phyloP scores from a whole-genome alignment of 352 stramenopile genomes.

The Discostella stelligera region DNA sequence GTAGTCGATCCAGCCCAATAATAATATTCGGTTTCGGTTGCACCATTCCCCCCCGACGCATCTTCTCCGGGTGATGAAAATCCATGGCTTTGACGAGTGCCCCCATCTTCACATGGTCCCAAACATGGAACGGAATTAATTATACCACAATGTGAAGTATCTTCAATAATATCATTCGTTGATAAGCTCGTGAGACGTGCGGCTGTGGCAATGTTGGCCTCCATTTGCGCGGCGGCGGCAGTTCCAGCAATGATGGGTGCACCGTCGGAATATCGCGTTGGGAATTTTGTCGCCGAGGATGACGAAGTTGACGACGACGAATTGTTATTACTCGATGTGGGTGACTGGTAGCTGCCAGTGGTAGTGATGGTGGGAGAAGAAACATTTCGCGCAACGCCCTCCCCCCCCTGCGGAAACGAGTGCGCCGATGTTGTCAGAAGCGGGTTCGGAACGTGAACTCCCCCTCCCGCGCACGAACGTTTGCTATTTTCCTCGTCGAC shows the following conservation, averaged over 20 bases:
- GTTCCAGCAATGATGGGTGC: constrained; percentile 58
- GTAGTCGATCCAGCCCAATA: neutral
- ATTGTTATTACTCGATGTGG: neutral
- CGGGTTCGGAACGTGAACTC: neutral
- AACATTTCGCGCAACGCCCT: neutral
- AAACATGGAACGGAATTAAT: constrained; percentile 26
- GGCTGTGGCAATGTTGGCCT: constrained; percentile 36
- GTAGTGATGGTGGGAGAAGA: neutral
- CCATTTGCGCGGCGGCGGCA: constrained; percentile 47
- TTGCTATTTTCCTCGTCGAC: neutral
- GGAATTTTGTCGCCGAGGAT: neutral
- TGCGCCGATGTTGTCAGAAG: neutral
- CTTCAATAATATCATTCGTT: neutral
- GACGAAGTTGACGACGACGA: neutral
- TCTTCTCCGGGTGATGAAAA: constrained; percentile 9
- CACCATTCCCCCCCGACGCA: neutral
- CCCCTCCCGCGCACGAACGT: neutral
- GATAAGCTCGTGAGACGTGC: constrained; percentile 30
- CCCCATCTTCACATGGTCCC: neutral
- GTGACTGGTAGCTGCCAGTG: neutral
- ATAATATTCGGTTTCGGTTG: neutral
- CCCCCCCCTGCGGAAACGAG: neutral
- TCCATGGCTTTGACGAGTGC: constrained; percentile 2
- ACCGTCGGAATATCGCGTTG: constrained; percentile 35
- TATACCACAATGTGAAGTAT: neutral